These are phyloP conservation scores for Fagus crenata DNA, from an alignment of 306 rosid species.

Conservation along the genomic window DNA sequence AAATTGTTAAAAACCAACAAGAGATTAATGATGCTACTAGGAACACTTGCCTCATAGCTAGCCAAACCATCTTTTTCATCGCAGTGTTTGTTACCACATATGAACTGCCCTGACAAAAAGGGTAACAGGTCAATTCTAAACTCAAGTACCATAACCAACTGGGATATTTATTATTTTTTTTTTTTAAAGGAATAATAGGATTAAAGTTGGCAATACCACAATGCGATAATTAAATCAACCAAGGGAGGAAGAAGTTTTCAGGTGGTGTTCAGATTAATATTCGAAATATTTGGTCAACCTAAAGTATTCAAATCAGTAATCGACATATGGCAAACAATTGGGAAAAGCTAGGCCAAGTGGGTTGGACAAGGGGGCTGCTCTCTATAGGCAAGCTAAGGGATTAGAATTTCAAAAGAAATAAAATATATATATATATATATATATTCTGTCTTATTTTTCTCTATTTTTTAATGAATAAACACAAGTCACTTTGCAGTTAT, in stretches of 20 bases:
- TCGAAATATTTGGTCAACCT: too few relatives aligned
- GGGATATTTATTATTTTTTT: background rate
- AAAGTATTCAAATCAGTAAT: background rate
- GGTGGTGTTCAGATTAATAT: too few relatives aligned
- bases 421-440: too few relatives aligned
- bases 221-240: constrained; percentile 15
- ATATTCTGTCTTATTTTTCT: too few relatives aligned
- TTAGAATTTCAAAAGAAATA: background rate
- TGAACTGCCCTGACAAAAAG: constrained; percentile 75
- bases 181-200: background rate
- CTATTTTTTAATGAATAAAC: too few relatives aligned
- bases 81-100: constrained; percentile 87
- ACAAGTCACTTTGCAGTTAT: background rate
- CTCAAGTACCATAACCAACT: constrained; percentile 18
- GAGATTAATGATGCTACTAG: background rate
- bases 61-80: constrained; percentile 67
- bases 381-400: background rate
- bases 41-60: constrained; percentile 74
- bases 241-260: background rate
- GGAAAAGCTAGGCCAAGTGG: background rate
- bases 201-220: background rate
- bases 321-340: too few relatives aligned
- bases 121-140: constrained; percentile 28
- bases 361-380: background rate
- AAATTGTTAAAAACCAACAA: background rate